Percentiles rank a stretch among this genome's conserved stretches.
phyloP scores from a whole-genome alignment of 2,329 filamentous ascomycete species.

The Madurella mycetomatis region DNA sequence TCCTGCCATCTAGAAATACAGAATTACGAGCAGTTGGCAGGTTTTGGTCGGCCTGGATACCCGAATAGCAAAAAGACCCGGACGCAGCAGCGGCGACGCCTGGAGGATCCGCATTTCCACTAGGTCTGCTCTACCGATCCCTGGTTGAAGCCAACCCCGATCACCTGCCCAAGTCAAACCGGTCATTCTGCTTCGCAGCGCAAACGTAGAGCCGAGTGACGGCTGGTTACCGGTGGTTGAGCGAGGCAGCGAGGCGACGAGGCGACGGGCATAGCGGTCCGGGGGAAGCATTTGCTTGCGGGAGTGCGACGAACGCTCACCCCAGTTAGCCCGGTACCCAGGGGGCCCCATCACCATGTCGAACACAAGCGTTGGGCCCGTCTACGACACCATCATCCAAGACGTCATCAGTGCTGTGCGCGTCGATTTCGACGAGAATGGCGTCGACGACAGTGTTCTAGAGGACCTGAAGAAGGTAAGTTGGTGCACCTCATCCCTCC shows the following conservation, averaged over 20 bases:
- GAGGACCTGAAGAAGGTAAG: conserved; percentile 85
- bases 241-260: conserved; percentile 1
- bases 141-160: conserved; percentile 2
- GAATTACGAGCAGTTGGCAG: conserved; percentile 14
- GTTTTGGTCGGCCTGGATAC: conserved; percentile 9
- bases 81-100: conserved; percentile 10
- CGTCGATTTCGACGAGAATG: conserved; percentile 95
- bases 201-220: conserved; percentile 2
- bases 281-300: conserved; percentile 6
- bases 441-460: conserved; percentile 81
- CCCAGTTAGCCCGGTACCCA: conserved; percentile 6
- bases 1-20: conserved; percentile 23
- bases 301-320: conserved; percentile 2
- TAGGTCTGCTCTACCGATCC: conserved; percentile 1
- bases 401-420: conserved; percentile 89
- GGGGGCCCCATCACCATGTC: conserved; percentile 46
- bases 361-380: conserved; percentile 60
- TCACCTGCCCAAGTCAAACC: conserved; percentile 5
- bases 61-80: conserved; percentile 6
- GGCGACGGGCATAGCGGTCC: background rate
- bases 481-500: conserved; percentile 12
- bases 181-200: background rate
- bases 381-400: conserved; percentile 74
- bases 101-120: conserved; percentile 19
- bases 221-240: background rate